Evolutionary conservation across 192 early-diverging fungal genomes (phyloP).

Genomic region (Gaertneriomyces semiglobifer): DNA sequence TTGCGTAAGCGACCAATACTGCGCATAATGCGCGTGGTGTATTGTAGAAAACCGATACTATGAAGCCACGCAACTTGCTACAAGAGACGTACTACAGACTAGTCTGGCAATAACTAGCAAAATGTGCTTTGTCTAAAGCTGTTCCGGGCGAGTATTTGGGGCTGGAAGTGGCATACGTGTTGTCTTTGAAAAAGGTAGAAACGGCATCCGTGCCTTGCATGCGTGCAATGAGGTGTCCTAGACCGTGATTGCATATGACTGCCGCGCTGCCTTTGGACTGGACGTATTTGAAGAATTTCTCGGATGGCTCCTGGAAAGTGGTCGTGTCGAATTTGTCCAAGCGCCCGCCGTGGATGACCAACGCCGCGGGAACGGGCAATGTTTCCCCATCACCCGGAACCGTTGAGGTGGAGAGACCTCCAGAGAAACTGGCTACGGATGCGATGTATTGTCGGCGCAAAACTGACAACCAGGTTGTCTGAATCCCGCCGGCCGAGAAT

Average conservation of each 20-base stretch:
- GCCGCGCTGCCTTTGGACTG: not conserved
- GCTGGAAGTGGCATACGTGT: not conserved
- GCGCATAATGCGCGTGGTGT: no score
- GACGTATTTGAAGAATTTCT: constrained; percentile 1
- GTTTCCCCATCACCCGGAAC: not conserved
- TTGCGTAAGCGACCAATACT: no score
- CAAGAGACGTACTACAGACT: not conserved
- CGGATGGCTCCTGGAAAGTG: not conserved
- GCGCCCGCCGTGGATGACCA: not conserved
- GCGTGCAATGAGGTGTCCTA: not conserved
- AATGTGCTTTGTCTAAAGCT: not conserved
- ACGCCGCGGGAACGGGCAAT: not conserved
- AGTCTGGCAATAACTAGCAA: not conserved
- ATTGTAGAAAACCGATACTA: no score
- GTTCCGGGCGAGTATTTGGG: not conserved
- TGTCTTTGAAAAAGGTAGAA: not conserved
- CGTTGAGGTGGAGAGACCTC: not conserved
- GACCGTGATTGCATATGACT: not conserved
- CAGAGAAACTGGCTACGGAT: not conserved
- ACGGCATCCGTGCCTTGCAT: not conserved
- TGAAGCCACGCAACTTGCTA: no score
- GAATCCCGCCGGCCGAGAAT: not conserved
- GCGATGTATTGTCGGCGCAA: not conserved
- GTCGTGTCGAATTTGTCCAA: not conserved
- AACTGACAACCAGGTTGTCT: not conserved